phyloP scores from a whole-genome alignment of 495 filamentous ascomycete genomes.

The Hypomontagnella monticulosa region DNA sequence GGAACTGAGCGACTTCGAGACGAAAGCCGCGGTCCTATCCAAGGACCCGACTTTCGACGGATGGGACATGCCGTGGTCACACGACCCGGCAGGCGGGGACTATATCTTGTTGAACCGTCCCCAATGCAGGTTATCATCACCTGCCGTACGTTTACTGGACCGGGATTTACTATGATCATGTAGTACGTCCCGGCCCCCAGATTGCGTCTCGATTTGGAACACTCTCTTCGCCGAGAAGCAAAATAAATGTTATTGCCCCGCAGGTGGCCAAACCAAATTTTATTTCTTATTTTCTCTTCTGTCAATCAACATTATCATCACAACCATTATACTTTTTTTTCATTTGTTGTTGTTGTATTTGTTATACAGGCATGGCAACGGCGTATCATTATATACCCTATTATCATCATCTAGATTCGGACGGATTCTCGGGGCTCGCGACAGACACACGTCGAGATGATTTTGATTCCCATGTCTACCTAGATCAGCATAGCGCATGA shows the following conservation, averaged over 20 bases:
- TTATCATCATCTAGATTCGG: constrained; percentile 27
- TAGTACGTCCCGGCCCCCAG: constrained; percentile 12
- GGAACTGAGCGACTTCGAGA: constrained; percentile 59
- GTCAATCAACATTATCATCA: background rate
- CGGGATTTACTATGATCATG: constrained; percentile 32
- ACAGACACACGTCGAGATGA: constrained; percentile 35
- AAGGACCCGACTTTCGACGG: constrained; percentile 26
- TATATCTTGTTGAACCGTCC: constrained; percentile 32
- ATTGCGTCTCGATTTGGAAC: constrained; percentile 10
- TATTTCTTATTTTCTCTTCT: background rate
- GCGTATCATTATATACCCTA: constrained; percentile 41
- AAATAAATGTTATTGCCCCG: constrained; percentile 40
- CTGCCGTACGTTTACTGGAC: constrained; percentile 36
- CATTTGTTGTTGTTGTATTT: constrained; percentile 25
- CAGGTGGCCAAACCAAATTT: constrained; percentile 32
- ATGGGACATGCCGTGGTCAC: constrained; percentile 29
- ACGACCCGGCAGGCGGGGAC: constrained; percentile 28
- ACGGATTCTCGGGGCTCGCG: constrained; percentile 24
- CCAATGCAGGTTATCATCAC: constrained; percentile 35
- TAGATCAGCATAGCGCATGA: constrained; percentile 40
- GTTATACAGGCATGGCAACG: constrained; percentile 39
- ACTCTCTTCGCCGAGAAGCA: constrained; percentile 30
- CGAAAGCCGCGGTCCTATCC: constrained; percentile 14
- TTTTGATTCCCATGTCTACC: constrained; percentile 4
- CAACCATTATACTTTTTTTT: constrained; percentile 1